These are phyloP conservation scores for Coemansia sp. DNA, from an alignment of 192 early-diverging fungal genomes.

Conservation along the genomic window DNA sequence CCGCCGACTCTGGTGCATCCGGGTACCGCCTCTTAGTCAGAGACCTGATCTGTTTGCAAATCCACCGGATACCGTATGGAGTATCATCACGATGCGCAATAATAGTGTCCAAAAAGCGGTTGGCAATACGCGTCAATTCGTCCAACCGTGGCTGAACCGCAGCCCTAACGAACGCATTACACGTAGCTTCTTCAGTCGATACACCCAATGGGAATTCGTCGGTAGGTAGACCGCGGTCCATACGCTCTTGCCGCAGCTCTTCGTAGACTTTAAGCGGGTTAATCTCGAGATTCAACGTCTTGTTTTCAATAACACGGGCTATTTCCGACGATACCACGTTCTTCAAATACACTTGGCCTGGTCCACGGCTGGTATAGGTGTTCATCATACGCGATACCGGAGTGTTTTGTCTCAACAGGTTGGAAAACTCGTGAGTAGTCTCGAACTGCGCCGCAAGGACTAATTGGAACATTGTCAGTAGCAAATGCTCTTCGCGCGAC, in stretches of 20 bases:
- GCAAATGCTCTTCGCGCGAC: constrained; percentile 90
- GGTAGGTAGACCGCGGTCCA: constrained; percentile 31
- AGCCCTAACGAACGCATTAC: constrained; percentile 80
- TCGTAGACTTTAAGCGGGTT: constrained; percentile 86
- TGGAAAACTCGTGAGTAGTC: constrained; percentile 84
- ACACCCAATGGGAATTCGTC: constrained; percentile 73
- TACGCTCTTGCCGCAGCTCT: constrained; percentile 47
- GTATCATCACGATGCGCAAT: constrained; percentile 79
- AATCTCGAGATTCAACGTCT: constrained; percentile 89
- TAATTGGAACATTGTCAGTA: constrained; percentile 96
- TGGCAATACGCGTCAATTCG: constrained; percentile 85
- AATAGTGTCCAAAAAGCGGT: constrained; percentile 85
- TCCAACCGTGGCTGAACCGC: constrained; percentile 81
- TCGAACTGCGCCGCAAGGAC: constrained; percentile 94
- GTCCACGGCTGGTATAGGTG: constrained; percentile 91
- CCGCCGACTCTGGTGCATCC: constrained; percentile 82
- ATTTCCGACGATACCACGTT: constrained; percentile 81
- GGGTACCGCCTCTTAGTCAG: constrained; percentile 93
- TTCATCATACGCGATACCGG: constrained; percentile 99
- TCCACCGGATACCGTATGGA: constrained; percentile 97
- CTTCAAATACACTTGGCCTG: constrained; percentile 92
- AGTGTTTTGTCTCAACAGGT: constrained; percentile 90
- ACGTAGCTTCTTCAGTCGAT: constrained; percentile 78
- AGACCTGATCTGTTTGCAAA: constrained; percentile 96
- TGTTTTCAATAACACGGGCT: constrained; percentile 75